Percentiles rank a stretch among this genome's conserved stretches.
phyloP scores from a whole-genome alignment of 2,329 filamentous ascomycete species.

The Talaromyces sp. region DNA sequence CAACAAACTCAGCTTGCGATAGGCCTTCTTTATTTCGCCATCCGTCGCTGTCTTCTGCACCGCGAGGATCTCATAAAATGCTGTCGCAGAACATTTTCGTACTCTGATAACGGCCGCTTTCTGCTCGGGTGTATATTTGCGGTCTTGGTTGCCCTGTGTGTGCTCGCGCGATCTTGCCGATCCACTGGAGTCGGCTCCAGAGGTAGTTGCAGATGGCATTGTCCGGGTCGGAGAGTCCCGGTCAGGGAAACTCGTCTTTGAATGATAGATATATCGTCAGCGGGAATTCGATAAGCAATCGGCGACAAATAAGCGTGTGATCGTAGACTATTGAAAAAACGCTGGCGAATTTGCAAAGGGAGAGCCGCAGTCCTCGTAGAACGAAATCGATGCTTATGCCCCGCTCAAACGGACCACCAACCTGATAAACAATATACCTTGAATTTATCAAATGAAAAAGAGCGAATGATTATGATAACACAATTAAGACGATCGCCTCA shows the following conservation, averaged over 20 bases:
- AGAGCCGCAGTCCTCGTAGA: constrained; percentile 8
- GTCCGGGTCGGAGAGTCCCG: neutral
- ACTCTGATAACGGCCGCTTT: constrained; percentile 89
- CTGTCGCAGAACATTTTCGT: constrained; percentile 74
- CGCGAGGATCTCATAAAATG: constrained; percentile 92
- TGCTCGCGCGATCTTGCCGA: constrained; percentile 45
- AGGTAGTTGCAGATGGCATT: constrained; percentile 46
- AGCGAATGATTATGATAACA: neutral
- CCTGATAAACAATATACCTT: neutral
- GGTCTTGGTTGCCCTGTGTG: constrained; percentile 50
- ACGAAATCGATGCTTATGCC: neutral
- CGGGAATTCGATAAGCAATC: neutral
- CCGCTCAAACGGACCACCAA: neutral
- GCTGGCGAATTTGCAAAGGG: neutral
- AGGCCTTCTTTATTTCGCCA: constrained; percentile 92
- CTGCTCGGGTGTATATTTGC: constrained; percentile 79
- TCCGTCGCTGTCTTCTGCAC: constrained; percentile 68
- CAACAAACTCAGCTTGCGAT: constrained; percentile 86
- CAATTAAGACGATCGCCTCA: neutral
- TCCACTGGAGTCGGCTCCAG: constrained; percentile 42
- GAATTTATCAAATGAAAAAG: neutral
- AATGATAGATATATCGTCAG: no score
- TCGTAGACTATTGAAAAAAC: neutral
- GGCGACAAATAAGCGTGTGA: neutral
- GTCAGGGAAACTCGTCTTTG: neutral